A percentile compares a stretch with the other conserved stretches of the same genome.
Evolutionary conservation across 768 basidiomycete species (phyloP).

Genomic region (Tulasnella sp.): DNA sequence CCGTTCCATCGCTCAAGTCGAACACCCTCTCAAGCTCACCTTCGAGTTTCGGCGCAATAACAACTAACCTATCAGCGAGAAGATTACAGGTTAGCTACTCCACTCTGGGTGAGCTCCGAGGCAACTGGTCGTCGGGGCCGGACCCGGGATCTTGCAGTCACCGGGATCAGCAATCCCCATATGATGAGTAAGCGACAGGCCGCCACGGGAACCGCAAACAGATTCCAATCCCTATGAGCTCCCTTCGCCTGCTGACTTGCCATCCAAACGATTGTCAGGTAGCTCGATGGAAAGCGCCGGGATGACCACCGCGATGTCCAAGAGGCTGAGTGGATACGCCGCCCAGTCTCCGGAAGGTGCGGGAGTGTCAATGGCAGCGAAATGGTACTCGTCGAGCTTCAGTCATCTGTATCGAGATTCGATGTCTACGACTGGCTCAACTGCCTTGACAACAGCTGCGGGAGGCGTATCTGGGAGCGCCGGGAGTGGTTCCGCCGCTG

Average conservation of each 20-base stretch:
- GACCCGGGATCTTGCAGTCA: neutral
- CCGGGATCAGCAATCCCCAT: conserved; percentile 12
- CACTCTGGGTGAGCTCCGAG: neutral
- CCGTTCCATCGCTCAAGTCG: conserved; percentile 29
- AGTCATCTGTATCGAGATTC: conserved; percentile 18
- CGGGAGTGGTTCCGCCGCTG: conserved; percentile 15
- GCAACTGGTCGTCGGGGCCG: neutral
- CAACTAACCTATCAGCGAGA: conserved; percentile 16
- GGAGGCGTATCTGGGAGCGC: conserved; percentile 21
- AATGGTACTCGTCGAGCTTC: conserved; percentile 25
- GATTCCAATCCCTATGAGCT: neutral
- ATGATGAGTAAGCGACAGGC: neutral
- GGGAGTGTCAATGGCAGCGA: conserved; percentile 1
- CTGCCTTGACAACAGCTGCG: neutral
- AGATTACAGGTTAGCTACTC: neutral
- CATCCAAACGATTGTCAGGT: conserved; percentile 4
- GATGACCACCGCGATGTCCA: neutral
- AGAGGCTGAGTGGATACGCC: conserved; percentile 15
- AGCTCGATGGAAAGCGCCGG: conserved; percentile 17
- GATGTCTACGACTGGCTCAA: neutral
- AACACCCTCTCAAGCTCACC: conserved; percentile 27
- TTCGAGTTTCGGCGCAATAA: conserved; percentile 12
- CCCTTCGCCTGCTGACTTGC: neutral
- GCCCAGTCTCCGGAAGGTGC: conserved; percentile 4
- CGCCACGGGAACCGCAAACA: neutral